Base-by-base conservation (phyloP, 805 yeast genomes). In the Wickerhamomyces xylosicus region DNA sequence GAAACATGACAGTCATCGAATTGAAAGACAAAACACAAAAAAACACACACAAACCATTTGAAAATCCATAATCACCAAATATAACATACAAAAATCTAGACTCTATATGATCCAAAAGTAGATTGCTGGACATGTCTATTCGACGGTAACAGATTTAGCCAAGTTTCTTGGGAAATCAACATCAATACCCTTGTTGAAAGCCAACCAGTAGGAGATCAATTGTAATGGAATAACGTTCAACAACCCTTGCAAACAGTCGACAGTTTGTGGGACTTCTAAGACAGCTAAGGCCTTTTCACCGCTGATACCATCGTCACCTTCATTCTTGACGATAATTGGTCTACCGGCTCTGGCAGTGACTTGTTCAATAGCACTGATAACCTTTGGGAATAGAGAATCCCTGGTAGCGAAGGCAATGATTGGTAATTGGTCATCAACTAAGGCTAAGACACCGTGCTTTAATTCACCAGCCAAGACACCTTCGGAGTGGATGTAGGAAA, bases 381-480 rank as follows among this genome's bases (percentile, higher is more conserved):
- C 94, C 68, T 90, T 89, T 45, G 97, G 95, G 72, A 90, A 87
- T 52, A 92, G 74, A 14, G 96, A 84, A 65, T 92, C 99, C 58
- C 94, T 77, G 5, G 99, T 90, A 38, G 97, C 97, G 59, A 92
- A 79, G 3, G 95, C 95, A 62, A 92, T 82, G 50, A 92, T 85
- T 44, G 99, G 99, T 58, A 92, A 69, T 46, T 81, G 71, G 52
- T 84, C 95, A 64, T 92, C 99, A 43, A 92, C 97, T 43, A 92
- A 72, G 7, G 99, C 99, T 55, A 92, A 74, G 25, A 86, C 95
- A 66, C 99, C 99, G 59, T 92, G 99, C 64, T 92, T 92, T 65
- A 92, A 77, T 66, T 92, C 99, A 62, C 98, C 99, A 18, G 99
- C 98, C 48, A 92, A 77, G 39, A 92, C 95, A 69, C 98, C 99